Conservation (phyloP, 2,329 filamentous ascomycete species). For the Beauveria sp. region DNA sequence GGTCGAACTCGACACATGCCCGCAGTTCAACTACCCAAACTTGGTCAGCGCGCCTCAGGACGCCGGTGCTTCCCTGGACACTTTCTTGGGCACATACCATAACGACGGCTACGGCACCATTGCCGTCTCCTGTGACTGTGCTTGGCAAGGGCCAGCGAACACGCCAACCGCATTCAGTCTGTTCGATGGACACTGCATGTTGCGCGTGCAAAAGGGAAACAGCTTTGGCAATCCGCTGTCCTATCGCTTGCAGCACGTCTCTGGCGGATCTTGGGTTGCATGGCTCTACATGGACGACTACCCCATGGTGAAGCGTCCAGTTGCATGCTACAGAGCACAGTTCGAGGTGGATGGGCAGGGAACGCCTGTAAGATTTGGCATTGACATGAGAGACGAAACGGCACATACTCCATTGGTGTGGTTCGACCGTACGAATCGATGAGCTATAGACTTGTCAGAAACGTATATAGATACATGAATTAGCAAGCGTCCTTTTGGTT, state of each 20-base stretch:
- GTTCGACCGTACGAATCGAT: background rate
- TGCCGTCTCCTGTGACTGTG: conserved; percentile 14
- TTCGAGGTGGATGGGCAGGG: background rate
- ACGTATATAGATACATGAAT: background rate
- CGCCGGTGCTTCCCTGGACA: conserved; percentile 30
- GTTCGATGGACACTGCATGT: conserved; percentile 11
- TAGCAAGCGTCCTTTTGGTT: too few species aligned
- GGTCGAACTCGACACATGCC: conserved; percentile 14
- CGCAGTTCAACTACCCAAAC: conserved; percentile 13
- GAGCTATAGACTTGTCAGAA: background rate
- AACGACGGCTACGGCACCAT: conserved; percentile 21
- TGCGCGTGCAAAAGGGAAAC: conserved; percentile 14
- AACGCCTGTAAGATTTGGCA: background rate
- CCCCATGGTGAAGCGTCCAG: conserved; percentile 12
- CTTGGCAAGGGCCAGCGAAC: conserved; percentile 10
- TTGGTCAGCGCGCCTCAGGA: conserved; percentile 19
- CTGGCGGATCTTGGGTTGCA: conserved; percentile 17
- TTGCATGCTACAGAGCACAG: conserved; percentile 12
- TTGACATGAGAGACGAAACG: conserved; percentile 8
- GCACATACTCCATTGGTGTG: conserved; percentile 2
- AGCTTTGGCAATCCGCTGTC: conserved; percentile 15
- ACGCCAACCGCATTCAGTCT: conserved; percentile 13
- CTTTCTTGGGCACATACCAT: conserved; percentile 33
- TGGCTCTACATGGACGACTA: conserved; percentile 17
- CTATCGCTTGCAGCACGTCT: conserved; percentile 16